Base-by-base conservation (phyloP, 306 rosid species). In the Rosa persica region DNA sequence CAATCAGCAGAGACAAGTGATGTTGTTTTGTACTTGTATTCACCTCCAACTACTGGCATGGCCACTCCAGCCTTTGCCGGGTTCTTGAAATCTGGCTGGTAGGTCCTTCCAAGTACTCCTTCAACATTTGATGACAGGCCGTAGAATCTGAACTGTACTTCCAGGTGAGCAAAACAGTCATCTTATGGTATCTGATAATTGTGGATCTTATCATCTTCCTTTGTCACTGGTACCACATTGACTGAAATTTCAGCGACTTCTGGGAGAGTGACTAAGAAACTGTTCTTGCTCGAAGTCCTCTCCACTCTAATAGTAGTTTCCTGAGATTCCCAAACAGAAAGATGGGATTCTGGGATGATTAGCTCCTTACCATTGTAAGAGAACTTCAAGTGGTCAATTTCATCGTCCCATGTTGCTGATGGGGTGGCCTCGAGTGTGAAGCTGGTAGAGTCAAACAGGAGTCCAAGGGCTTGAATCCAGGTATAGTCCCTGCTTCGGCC, bases 81-180 rank as follows among this genome's bases (percentile, higher is more conserved):
- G 52, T 89, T 92, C 66, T 83, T 51, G 60, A 94, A 94, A 81
- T 92, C 93, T 0, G 91, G 96, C 78, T 85, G 91, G 44, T 92
- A 94, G 80, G 98, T 90, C 86, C 93, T 89, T 8, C 97, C 97
- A 40, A 94, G 89, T 40, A 94, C 92, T 71, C 98, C 94, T 81
- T 94, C 98, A 57, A 92, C 93, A 68, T 88, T 84, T 0, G 87
- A 57, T 1, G 97, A 89, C n/a, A 92, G 61, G 36, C 82, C 87
- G 5, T 83, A 74, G 87, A 94, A 94, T 75, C 89, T 85, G 77
- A 94, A 94, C 84, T 94, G 98, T 4, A 90, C 92, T 36, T 94
- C 98, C 85, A 94, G 80, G 70, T 92, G 98, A 48, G 93, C 90
- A 76, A 90, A 92, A 67, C 97, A 89, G 83, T 94, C 87, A 60